These are phyloP conservation scores for Arabis alpina DNA, from an alignment of 345 rosid genomes.

Conservation along the genomic window DNA sequence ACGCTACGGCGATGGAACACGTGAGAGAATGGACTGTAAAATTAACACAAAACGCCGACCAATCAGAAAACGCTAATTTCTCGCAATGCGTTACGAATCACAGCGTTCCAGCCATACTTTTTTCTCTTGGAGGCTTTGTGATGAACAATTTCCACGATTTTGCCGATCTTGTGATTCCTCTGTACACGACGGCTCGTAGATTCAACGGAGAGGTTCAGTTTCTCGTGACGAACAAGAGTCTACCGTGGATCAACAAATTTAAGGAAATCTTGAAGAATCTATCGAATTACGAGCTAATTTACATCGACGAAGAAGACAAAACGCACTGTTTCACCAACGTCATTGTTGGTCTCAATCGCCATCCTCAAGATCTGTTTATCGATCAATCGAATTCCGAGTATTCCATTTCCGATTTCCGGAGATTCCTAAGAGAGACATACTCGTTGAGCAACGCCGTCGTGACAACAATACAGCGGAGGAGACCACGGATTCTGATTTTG, in stretches of 20 bases:
- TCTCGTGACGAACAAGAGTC: constrained; percentile 53
- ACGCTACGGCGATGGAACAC: constrained; percentile 49
- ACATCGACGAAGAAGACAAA: constrained; percentile 56
- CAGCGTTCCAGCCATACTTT: constrained; percentile 63
- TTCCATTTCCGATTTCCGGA: constrained; percentile 63
- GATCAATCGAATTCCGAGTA: constrained; percentile 58
- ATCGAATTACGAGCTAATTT: constrained; percentile 57
- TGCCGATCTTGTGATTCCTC: constrained; percentile 70
- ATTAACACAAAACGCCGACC: constrained; percentile 38
- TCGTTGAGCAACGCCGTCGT: constrained; percentile 50
- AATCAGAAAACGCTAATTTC: constrained; percentile 12
- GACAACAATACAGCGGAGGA: constrained; percentile 30
- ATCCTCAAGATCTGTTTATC: constrained; percentile 56
- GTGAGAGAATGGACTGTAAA: constrained; percentile 65
- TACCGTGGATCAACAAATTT: constrained; percentile 62
- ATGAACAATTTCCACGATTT: constrained; percentile 85
- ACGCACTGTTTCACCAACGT: constrained; percentile 63
- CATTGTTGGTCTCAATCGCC: constrained; percentile 66
- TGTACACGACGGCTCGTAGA: constrained; percentile 56
- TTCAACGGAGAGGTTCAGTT: constrained; percentile 69
- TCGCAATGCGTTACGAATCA: constrained; percentile 30
- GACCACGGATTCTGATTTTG: constrained; percentile 65
- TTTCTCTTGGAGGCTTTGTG: constrained; percentile 74
- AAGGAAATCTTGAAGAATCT: constrained; percentile 44
- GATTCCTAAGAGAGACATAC: constrained; percentile 56